Percentiles rank a stretch among this genome's conserved stretches.
These are phyloP conservation scores for Aspergillus affinis DNA, from an alignment of 495 filamentous ascomycete species.

Conservation along the genomic window DNA sequence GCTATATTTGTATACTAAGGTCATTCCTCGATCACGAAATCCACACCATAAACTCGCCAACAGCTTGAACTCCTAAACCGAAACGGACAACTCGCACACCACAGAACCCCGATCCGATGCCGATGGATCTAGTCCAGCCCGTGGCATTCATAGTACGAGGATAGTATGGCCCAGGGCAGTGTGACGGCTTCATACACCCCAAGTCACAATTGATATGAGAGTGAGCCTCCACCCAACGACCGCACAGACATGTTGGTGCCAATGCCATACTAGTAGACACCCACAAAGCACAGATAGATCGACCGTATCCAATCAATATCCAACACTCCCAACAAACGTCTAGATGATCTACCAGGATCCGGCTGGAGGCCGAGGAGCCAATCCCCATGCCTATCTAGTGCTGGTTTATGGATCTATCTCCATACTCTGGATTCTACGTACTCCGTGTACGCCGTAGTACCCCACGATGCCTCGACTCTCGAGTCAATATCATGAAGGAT, in stretches of 20 bases:
- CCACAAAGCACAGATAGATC: neutral
- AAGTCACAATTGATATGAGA: neutral
- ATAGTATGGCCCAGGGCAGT: neutral
- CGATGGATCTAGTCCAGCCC: neutral
- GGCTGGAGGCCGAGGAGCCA: constrained; percentile 1
- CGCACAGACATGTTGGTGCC: neutral
- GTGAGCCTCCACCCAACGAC: neutral
- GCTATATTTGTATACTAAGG: too few relatives aligned
- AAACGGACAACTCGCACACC: neutral
- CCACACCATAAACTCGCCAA: neutral
- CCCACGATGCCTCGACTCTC: neutral
- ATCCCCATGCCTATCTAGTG: neutral
- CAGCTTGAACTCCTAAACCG: neutral
- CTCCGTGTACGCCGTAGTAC: too few relatives aligned
- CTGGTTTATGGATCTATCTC: neutral
- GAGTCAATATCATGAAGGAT: neutral
- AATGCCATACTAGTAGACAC: neutral
- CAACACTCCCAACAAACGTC: neutral
- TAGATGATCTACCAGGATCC: neutral
- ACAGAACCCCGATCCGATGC: neutral
- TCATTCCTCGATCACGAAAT: too few relatives aligned
- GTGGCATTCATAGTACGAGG: neutral
- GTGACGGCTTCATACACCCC: neutral
- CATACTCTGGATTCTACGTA: neutral
- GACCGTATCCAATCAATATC: neutral